Evolutionary conservation across 2,329 filamentous ascomycete species (phyloP).

Genomic region (Calonectria pauciramosa): DNA sequence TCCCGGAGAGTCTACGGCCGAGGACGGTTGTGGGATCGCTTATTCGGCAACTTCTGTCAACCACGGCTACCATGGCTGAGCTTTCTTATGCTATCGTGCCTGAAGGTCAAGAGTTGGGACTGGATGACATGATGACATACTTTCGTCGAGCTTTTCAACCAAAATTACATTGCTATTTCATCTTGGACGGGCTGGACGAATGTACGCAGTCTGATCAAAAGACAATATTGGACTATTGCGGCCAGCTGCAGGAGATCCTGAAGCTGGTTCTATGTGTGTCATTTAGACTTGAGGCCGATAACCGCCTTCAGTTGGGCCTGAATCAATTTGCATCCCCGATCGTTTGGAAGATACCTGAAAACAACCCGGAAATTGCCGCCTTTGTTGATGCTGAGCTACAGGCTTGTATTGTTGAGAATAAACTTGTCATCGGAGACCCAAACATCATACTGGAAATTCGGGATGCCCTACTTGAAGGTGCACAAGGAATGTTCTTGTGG

Average conservation of each 20-base stretch:
- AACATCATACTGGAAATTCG: conserved; percentile 35
- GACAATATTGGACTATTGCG: background rate
- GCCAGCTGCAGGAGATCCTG: background rate
- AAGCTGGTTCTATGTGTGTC: conserved; percentile 3
- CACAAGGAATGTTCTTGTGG: conserved; percentile 57
- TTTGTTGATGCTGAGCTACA: conserved; percentile 39
- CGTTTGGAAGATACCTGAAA: conserved; percentile 24
- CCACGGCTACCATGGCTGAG: background rate
- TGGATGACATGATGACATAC: background rate
- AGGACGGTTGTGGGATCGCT: conserved; percentile 51
- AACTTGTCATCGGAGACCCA: conserved; percentile 33
- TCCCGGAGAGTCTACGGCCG: conserved; percentile 44
- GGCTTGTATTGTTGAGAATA: background rate
- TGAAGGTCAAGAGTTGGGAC: background rate
- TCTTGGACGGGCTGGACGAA: conserved; percentile 39
- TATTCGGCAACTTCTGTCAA: conserved; percentile 51
- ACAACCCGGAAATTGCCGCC: conserved; percentile 42
- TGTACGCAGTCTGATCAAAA: background rate
- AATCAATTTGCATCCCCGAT: background rate
- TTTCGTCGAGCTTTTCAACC: background rate
- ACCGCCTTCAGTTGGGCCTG: background rate
- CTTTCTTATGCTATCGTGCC: background rate
- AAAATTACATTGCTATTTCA: background rate
- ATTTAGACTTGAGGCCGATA: background rate
- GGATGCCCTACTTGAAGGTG: conserved; percentile 39